Evolutionary conservation across 306 rosid genomes (phyloP).

Genomic region (Corylus heterophylla): DNA sequence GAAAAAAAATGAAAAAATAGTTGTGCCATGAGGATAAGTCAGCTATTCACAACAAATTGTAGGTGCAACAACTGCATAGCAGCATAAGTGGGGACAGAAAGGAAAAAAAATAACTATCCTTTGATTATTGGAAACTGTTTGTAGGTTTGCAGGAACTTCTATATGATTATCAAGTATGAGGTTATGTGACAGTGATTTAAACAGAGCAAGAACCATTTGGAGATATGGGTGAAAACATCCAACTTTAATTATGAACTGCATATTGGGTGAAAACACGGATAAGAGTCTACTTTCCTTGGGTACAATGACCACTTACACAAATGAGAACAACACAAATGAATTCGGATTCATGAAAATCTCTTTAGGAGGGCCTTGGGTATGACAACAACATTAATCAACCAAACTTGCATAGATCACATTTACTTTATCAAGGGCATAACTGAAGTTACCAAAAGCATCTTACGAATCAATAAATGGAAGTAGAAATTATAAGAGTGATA

Average conservation of each 20-base stretch:
- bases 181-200: constrained; percentile 6
- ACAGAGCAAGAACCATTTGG: constrained; percentile 5
- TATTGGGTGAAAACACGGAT: not conserved
- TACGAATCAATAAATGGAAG: not conserved
- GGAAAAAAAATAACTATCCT: not conserved
- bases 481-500: not conserved
- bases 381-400: not conserved
- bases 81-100: constrained; percentile 7
- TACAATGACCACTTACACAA: not conserved
- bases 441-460: not conserved
- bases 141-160: not conserved
- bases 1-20: not conserved
- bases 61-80: constrained; percentile 19
- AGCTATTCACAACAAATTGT: constrained; percentile 7
- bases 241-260: constrained; percentile 10
- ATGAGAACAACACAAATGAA: not conserved
- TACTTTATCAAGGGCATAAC: not conserved
- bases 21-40: not conserved
- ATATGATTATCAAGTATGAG: constrained; percentile 9
- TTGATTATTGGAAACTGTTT: not conserved
- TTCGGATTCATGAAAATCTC: not conserved
- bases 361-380: not conserved
- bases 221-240: not conserved
- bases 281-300: not conserved
- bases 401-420: not conserved